phyloP scores from a whole-genome alignment of 441 rosid species.

The Bocquillonia castaneifolia region DNA sequence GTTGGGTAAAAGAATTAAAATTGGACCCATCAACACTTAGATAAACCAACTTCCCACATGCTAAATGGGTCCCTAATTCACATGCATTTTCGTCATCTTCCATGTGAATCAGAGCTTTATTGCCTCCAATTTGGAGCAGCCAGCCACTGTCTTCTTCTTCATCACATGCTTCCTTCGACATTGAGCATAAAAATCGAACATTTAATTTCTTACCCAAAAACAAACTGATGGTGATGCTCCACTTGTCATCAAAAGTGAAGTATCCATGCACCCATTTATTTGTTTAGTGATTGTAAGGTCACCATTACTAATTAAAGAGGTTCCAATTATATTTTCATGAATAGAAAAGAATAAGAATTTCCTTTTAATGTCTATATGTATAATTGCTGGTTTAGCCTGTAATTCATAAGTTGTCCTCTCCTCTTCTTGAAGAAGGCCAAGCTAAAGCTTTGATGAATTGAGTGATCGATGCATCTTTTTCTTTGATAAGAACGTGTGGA shows the following conservation, averaged over 20 bases:
- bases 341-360: no score
- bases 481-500: background rate
- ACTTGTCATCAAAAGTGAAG: no score
- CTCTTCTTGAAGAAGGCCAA: no score
- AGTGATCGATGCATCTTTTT: background rate
- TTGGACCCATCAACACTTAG: constrained; percentile 23
- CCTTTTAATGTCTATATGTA: no score
- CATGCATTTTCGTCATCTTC: constrained; percentile 27
- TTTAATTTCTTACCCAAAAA: constrained; percentile 2
- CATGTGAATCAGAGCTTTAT: constrained; percentile 14
- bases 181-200: background rate
- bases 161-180: background rate
- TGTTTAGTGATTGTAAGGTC: background rate
- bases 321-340: no score
- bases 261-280: background rate
- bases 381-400: background rate
- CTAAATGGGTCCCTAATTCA: constrained; percentile 27
- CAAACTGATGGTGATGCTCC: no score
- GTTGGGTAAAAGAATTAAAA: constrained; percentile 7
- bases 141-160: background rate
- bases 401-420: no score
- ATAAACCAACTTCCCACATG: constrained; percentile 25
- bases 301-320: no score
- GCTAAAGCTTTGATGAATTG: no score
- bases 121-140: background rate